Evolutionary conservation across 2,329 filamentous ascomycete species (phyloP).

Genomic region (Hypoxylon sp.): DNA sequence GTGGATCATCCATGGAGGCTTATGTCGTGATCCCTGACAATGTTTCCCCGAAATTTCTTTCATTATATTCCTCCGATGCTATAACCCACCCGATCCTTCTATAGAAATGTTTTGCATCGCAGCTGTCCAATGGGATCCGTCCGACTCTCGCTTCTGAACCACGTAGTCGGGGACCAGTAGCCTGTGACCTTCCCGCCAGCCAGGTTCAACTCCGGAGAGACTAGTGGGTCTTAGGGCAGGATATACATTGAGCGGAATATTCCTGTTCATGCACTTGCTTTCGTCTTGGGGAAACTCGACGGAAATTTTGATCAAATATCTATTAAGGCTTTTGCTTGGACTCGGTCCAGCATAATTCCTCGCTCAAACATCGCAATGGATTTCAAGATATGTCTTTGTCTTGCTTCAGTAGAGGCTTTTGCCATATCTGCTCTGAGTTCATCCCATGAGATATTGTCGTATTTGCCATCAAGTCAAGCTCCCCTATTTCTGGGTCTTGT

Average conservation of each 20-base stretch:
- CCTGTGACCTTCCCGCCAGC: slow-evolving; percentile 12
- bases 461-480: neutral
- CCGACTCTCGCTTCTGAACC: slow-evolving; percentile 17
- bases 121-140: slow-evolving; percentile 18
- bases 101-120: slow-evolving; percentile 18
- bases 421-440: slow-evolving; percentile 12
- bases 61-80: slow-evolving; percentile 12
- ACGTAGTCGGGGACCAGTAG: slow-evolving; percentile 18
- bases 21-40: slow-evolving; percentile 17
- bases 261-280: slow-evolving; percentile 13
- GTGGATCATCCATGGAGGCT: slow-evolving; percentile 20
- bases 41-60: slow-evolving; percentile 5
- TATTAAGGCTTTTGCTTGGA: slow-evolving; percentile 7
- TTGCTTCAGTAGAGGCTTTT: slow-evolving; percentile 18
- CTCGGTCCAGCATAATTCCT: slow-evolving; percentile 1
- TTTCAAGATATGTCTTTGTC: slow-evolving; percentile 25
- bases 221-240: slow-evolving; percentile 11
- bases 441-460: slow-evolving; percentile 3
- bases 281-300: neutral
- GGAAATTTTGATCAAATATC: neutral
- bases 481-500: slow-evolving; percentile 19
- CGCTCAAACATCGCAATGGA: slow-evolving; percentile 21
- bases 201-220: slow-evolving; percentile 10
- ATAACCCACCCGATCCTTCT: neutral
- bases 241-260: slow-evolving; percentile 12